These are phyloP conservation scores for Solanum ossicruentum DNA, from an alignment of 257 asterid species.

Conservation along the genomic window DNA sequence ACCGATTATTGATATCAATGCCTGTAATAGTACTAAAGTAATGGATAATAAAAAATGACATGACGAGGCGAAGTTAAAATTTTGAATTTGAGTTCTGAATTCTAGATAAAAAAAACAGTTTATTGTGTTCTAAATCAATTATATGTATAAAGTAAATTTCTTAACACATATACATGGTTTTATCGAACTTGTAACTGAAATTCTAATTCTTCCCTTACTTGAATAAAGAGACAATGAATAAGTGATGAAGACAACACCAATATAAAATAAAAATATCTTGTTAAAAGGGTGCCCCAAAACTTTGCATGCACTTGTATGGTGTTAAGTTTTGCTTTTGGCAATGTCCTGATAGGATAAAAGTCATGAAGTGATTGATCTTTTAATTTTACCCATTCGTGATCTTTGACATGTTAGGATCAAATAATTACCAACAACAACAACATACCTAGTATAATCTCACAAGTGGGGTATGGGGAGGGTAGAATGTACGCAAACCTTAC, in stretches of 20 bases:
- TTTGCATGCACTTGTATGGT: neutral
- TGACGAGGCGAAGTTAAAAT: no score
- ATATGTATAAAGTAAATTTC: neutral
- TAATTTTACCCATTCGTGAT: neutral
- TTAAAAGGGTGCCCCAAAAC: no score
- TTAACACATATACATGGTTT: neutral
- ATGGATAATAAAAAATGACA: neutral
- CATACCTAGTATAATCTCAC: no score
- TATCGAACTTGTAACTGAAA: neutral
- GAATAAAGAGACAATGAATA: neutral
- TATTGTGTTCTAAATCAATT: neutral
- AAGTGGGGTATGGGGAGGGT: no score
- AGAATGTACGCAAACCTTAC: no score
- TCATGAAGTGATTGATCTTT: neutral
- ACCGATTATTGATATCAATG: neutral
- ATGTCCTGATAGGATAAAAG: neutral
- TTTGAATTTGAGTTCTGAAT: neutral
- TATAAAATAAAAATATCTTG: neutral
- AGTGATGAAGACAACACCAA: neutral
- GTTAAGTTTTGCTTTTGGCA: neutral
- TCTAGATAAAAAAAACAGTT: no score
- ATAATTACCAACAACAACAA: rapidly evolving
- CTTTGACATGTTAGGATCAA: neutral
- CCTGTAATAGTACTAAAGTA: neutral
- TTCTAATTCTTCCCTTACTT: neutral